Conservation (phyloP, 2,329 filamentous ascomycete species). For the Anthostomella pinea region DNA sequence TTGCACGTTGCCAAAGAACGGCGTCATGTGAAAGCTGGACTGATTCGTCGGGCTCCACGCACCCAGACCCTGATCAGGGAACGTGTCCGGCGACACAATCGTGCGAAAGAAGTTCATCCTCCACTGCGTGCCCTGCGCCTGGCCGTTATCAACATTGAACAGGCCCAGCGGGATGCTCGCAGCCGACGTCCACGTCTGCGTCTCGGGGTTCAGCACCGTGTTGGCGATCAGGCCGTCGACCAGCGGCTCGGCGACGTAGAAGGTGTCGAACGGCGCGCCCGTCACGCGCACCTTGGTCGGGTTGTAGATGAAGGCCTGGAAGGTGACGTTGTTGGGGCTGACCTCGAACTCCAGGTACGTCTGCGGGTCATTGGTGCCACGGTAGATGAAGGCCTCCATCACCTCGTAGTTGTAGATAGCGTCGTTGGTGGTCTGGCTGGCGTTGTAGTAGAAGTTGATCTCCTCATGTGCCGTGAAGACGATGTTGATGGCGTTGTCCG, state of each 20-base stretch:
- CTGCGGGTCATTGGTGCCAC: conserved; percentile 43
- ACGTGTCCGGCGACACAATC: conserved; percentile 40
- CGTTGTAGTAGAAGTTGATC: conserved; percentile 45
- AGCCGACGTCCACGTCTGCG: conserved; percentile 39
- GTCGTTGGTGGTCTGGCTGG: conserved; percentile 41
- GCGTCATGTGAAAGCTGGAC: conserved; percentile 48
- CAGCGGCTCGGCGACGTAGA: conserved; percentile 39
- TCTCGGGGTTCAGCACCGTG: conserved; percentile 37
- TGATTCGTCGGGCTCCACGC: conserved; percentile 45
- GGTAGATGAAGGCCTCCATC: conserved; percentile 49
- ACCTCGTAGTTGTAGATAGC: conserved; percentile 49
- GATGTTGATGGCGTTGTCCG: conserved; percentile 37
- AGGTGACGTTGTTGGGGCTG: conserved; percentile 49
- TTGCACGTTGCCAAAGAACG: conserved; percentile 36
- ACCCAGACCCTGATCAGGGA: conserved; percentile 42
- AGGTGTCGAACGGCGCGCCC: conserved; percentile 42
- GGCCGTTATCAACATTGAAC: conserved; percentile 46
- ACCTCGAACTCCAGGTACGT: conserved; percentile 52
- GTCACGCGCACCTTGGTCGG: conserved; percentile 42
- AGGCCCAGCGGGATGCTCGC: conserved; percentile 44
- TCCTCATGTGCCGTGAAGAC: conserved; percentile 46
- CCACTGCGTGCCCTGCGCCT: conserved; percentile 44
- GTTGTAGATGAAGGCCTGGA: conserved; percentile 51
- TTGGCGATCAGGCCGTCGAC: conserved; percentile 40
- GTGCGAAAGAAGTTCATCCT: conserved; percentile 54